Evolutionary conservation across 768 basidiomycete genomes (phyloP), one percentile per base, ranked within the genome.

Genomic region (Agaricus sinodeliciosus): DNA sequence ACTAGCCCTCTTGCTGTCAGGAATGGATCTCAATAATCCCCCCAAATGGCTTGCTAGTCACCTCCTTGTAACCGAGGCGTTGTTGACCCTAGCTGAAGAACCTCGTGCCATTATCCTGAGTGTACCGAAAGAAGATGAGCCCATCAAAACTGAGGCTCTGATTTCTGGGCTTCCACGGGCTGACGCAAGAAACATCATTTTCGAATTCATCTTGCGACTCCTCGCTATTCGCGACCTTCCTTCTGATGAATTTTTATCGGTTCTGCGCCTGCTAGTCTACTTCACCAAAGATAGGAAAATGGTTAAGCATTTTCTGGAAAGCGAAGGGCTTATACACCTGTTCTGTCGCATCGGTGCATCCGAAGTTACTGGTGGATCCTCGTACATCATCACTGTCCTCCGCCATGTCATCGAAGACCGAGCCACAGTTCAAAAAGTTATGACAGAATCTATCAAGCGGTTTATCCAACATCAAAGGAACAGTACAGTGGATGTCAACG

Each of bases 21-120:
- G 73, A 51, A 68, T 70, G 41, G 78, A 80, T 50, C 70, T 74
- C 2, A 77, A 77, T n/a, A 79, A 80, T 48, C 74, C 79, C 27
- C 93, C 95, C 8, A 84, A 80, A 61, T 99, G 96, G 96, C 77
- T 95, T 4, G 84, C 93, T 1, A 79, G 90, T 1, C 83, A 87
- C 60, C 74, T 98, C 11, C 78, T 96, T 11, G 87, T 94, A 46
- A 84, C 85, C 5, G 94, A 99, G 63, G 82, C 87, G 15, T 70
- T 97, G 43, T 76, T 97, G 28, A 83, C 82, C 15, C 71, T 86
- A 16, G 81, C 85, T 0, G 87, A 90, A 46, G 86, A 87, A 39
- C 85, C 93, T 50, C 74, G 77, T 44, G 60, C 75, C 3, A 79
- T 88, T 54, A 67, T 75, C 4, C 61, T 89, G 6, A 67, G 75